Evolutionary conservation across 331 rosid species (phyloP), one percentile per base, ranked within the genome.

Genomic region (Saraca asoca): DNA sequence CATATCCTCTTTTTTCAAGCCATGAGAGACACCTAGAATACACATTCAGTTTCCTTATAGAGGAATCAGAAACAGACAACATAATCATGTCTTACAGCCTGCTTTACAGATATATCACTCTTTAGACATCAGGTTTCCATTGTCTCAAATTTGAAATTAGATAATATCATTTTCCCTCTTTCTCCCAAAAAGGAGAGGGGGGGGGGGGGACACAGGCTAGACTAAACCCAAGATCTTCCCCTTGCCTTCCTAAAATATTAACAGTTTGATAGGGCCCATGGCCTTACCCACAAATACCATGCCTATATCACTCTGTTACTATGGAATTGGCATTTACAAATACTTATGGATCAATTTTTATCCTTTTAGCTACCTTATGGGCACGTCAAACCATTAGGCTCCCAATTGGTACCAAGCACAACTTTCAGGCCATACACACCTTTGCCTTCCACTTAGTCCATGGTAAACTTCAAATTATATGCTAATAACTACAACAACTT

Each of bases 11-110:
- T 75, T 59, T 66, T 69, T 85, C 58, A 58, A 61, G 73, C 56
- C 80, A 64, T 60, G 31, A 67, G 70, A 75, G 58, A 48, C 57
- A 51, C 87, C 96, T 88, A 73, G 54, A 78, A 80, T 72, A 73
- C 48, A 60, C 60, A 72, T 54, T 68, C 68, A 72, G 62, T 53
- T 62, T 61, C 58, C 58, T 68, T 64, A 66, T 41, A 34, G 43
- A 46, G 61, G 59, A 41, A 45, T 31, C 62, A 48, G 35, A 73
- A 66, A 37, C 34, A 62, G 46, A 24, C 19, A 72, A 51, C 58
- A 51, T 39, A 60, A 46, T 18, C 44, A 34, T 2, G 19, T 37
- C 5, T 19, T 7, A 29, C 46, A 13, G 44, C 77, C 56, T 52
- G 64, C 42, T 63, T 66, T n/a, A 19, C 72, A 69, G 45, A 39